Evolutionary conservation across 23 red algal genomes (phyloP).

Genomic region (Gracilaria caudata): DNA sequence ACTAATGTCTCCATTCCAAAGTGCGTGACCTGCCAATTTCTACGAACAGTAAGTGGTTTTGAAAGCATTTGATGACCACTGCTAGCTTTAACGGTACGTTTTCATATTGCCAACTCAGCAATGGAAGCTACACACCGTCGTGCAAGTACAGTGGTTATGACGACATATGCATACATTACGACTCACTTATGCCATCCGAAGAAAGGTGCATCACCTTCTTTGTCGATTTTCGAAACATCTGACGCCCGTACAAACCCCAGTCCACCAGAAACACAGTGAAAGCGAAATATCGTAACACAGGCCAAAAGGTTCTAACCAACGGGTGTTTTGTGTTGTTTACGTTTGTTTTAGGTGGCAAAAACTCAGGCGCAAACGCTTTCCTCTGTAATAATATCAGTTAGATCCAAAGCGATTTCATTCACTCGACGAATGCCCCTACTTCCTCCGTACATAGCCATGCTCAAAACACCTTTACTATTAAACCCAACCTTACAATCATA

Average conservation of each 20-base stretch:
- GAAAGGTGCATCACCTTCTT: not conserved
- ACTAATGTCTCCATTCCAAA: no score
- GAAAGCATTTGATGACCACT: no score
- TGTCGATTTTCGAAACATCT: not conserved
- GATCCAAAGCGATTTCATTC: slow-evolving; percentile 52
- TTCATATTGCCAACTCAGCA: not conserved
- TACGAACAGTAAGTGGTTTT: no score
- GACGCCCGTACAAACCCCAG: slow-evolving; percentile 4
- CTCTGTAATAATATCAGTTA: slow-evolving; percentile 24
- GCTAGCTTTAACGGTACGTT: not conserved
- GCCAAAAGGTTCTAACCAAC: not conserved
- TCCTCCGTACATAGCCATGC: slow-evolving; percentile 54
- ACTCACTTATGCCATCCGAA: slow-evolving; percentile 44
- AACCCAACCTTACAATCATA: slow-evolving; percentile 62
- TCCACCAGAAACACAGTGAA: no score
- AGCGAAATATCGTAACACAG: not conserved
- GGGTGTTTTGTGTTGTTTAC: no score
- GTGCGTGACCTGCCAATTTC: not conserved
- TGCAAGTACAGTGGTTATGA: not conserved
- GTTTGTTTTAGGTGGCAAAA: not conserved
- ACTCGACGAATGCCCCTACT: slow-evolving; percentile 33
- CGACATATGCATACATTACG: slow-evolving; percentile 2
- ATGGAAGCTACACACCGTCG: not conserved
- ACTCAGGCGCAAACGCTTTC: not conserved
- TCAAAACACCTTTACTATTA: slow-evolving; percentile 41